Base-by-base conservation (phyloP, 1,139 yeast genomes). In the Wickerhamomyces sp. region DNA sequence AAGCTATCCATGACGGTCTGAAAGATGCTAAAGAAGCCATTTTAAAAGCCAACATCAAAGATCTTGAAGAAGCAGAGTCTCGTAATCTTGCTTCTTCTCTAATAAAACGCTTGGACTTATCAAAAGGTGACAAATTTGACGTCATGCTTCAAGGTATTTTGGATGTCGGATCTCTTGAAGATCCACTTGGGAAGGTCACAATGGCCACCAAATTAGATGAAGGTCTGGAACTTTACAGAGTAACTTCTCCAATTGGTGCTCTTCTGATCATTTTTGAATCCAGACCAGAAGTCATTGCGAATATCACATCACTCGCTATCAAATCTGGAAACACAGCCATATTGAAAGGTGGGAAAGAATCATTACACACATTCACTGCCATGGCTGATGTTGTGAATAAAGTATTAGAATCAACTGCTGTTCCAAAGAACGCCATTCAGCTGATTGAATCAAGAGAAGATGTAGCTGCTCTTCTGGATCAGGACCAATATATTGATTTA, bases 211-310 rank as follows among this genome's bases (percentile, higher is more conserved):
- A 87, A 60, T 68, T 94, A 30, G 99, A 94, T 60, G 95, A 88
- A 36, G 95, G 87, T 7, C 74, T 94, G 50, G 83, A 81, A 39
- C 68, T 94, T 46, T 84, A 80, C 61, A 69, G 96, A 54, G 74
- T 92, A 13, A 83, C 96, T 5, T 84, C 96, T 24, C 98, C 98
- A 14, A 89, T 94, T 8, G 99, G 99, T 13, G 97, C 89, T 0
- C 63, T 94, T 38, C 70, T 94, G 47, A 90, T 94, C 37, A 94
- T 94, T 44, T 94, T 94, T 59, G 99, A 94, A 64, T 81, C 96
- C 30, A 78, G 99, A 55, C 99, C 99, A 24, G 99, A 94, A 60
- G 98, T 94, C 14, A 92, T 94, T 67, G 98, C 98, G 40, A 94
- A 94, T 60, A 92, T 94, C 56, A 83, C 97, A 12, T 95, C 98